Percentiles rank a stretch among this genome's conserved stretches.
Evolutionary conservation across 1,284 basidiomycete species (phyloP).

Genomic region (Apiotrichum gamsii): DNA sequence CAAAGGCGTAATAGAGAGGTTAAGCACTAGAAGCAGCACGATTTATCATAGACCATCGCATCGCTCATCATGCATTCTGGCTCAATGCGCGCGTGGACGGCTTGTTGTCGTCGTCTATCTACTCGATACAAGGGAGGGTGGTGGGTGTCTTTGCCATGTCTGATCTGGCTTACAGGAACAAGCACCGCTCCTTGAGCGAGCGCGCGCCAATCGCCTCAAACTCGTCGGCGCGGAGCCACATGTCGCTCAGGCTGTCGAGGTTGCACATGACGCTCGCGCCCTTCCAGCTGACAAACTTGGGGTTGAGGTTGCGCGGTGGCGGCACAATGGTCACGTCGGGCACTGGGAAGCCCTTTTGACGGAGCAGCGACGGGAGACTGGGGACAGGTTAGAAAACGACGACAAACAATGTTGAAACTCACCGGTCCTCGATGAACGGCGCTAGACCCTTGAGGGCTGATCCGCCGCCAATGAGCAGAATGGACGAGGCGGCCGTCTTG

Average conservation of each 20-base stretch:
- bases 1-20: constrained; percentile 21
- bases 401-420: constrained; percentile 13
- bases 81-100: no score
- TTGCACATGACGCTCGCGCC: constrained; percentile 88
- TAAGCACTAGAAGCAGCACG: no score
- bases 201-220: constrained; percentile 60
- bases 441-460: constrained; percentile 51
- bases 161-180: constrained; percentile 30
- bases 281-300: constrained; percentile 85
- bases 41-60: no score
- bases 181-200: constrained; percentile 49
- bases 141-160: no score
- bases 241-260: constrained; percentile 79
- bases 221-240: constrained; percentile 81
- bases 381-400: constrained; percentile 1
- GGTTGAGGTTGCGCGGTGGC: constrained; percentile 87
- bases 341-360: constrained; percentile 80
- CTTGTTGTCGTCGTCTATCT: no score
- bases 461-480: constrained; percentile 79
- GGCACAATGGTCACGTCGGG: constrained; percentile 83
- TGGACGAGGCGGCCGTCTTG: constrained; percentile 78
- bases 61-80: no score
- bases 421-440: constrained; percentile 42
- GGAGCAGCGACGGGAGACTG: constrained; percentile 54
- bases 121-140: no score